Evolutionary conservation across 768 basidiomycete species (phyloP), one percentile per base, ranked within the genome.

Genomic region (Auriscalpium microsporum): DNA sequence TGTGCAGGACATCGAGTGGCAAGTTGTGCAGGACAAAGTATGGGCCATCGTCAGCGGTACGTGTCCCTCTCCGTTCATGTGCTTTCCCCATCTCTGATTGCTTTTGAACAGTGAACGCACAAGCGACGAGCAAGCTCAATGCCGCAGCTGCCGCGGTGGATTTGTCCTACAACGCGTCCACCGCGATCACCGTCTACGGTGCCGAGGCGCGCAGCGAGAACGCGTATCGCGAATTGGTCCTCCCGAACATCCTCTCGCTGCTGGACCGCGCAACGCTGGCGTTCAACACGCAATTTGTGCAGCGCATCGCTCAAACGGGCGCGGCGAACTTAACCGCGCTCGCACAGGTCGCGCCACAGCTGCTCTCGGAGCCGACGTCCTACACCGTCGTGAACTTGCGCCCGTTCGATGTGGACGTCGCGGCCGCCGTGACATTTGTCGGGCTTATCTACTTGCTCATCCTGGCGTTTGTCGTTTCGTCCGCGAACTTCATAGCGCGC

Each of bases 361-460:
- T 79, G 4, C 64, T 86, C 34, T 65, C 74, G 2, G 55, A 71
- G 10, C 82, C 85, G 1, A 63, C 83, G 7, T 69, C 64, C 36
- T 85, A 77, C 59, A 74, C 66, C 1, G 48, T 81, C 9, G 46
- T 70, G 52, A 84, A 86, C 56, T 56, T 81, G 1, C 67, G 73
- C 16, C 82, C 85, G 0, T 86, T 85, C 55, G 75, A 84, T 58
- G 64, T 76, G 11, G 78, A 82, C 21, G 76, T 80, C n/a, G 68
- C 65, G 2, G 50, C 61, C 3, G 68, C 68, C 1, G 67, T 68
- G 10, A 64, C 67, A 54, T 67, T 67, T 52, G 68, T 69, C 21
- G 68, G 68, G 38, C 63, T 69, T 8, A 69, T 69, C 48, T 69
- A 67, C 58, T 35, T 69, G 47, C 59, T 67, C 42, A 69, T 69